phyloP scores from a whole-genome alignment of 176 grass and related monocot species.

The Sorghum bicolor region Sorghum_bicolor_NCBIv3 NC_012873.2:64085001-64085500 shows the following conservation, averaged over 20 bases:
- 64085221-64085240: not conserved
- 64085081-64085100: no score
- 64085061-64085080: no score
- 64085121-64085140: no score
- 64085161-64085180: no score
- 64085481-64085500: not conserved
- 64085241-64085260: not conserved
- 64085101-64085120: no score
- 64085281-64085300: not conserved
- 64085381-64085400: not conserved
- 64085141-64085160: no score
- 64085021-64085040: no score
- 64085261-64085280: not conserved
- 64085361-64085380: constrained; percentile 1
- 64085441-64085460: not conserved
- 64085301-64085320: not conserved
- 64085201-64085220: no score
- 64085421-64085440: not conserved
- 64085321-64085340: not conserved
- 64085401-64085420: not conserved
- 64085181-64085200: no score
- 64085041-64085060: no score
- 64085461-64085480: not conserved
- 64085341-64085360: not conserved
- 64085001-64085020: no score